phyloP scores from a whole-genome alignment of 495 filamentous ascomycete genomes.

The Aspergillus sclerotiicarbonarius region DNA sequence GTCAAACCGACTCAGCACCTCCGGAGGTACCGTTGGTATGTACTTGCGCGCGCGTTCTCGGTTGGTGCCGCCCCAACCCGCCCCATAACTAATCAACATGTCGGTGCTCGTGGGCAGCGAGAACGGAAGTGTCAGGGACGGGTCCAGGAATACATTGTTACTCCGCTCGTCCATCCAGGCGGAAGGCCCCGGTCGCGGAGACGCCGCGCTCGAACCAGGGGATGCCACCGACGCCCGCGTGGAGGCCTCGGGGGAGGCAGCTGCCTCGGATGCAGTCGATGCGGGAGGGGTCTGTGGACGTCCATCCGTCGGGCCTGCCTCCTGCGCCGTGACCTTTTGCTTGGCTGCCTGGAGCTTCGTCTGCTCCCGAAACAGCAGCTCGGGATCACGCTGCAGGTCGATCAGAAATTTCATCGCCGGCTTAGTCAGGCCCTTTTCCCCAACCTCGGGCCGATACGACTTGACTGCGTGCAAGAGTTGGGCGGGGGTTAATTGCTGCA shows the following conservation, averaged over 20 bases:
- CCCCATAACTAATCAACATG: slow-evolving; percentile 93
- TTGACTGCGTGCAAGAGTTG: slow-evolving; percentile 92
- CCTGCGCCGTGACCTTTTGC: slow-evolving; percentile 23
- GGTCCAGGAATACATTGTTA: slow-evolving; percentile 69
- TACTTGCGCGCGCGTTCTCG: slow-evolving; percentile 90
- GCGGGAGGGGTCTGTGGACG: slow-evolving; percentile 44
- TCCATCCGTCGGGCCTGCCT: slow-evolving; percentile 20
- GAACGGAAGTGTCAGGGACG: slow-evolving; percentile 91
- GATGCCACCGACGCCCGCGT: slow-evolving; percentile 20
- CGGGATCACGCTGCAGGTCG: slow-evolving; percentile 69
- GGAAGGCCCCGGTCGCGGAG: slow-evolving; percentile 21
- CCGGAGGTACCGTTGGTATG: slow-evolving; percentile 91
- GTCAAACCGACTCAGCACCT: slow-evolving; percentile 90
- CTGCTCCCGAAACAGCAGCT: slow-evolving; percentile 36
- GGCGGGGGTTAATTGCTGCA: slow-evolving; percentile 77
- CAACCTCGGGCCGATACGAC: slow-evolving; percentile 91
- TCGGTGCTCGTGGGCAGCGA: slow-evolving; percentile 92
- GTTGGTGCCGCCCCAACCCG: slow-evolving; percentile 90
- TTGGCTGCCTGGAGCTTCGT: slow-evolving; percentile 34
- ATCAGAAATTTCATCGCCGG: slow-evolving; percentile 82
- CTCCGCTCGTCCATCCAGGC: slow-evolving; percentile 41
- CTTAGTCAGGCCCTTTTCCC: slow-evolving; percentile 86
- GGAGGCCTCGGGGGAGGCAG: slow-evolving; percentile 22
- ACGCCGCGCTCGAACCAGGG: slow-evolving; percentile 24
- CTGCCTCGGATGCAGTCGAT: slow-evolving; percentile 28